A percentile compares a stretch with the other conserved stretches of the same genome.
These are phyloP conservation scores for Paraphoma sp. DNA, from an alignment of 2,329 filamentous ascomycete genomes.

Conservation along the genomic window DNA sequence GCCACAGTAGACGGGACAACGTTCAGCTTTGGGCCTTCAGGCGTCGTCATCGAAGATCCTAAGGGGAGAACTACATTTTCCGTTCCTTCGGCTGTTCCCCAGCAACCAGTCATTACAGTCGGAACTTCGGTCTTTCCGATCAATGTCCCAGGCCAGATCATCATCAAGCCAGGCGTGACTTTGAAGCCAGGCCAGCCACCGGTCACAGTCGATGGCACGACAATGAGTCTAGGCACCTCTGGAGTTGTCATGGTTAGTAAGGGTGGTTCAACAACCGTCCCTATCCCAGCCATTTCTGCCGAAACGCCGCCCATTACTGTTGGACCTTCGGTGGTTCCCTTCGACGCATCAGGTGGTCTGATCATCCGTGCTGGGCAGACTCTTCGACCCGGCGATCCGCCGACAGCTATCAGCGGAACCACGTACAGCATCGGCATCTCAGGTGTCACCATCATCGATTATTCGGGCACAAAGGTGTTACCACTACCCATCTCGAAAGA, in stretches of 20 bases:
- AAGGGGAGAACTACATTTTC: slow-evolving; percentile 9
- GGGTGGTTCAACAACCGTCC: not conserved
- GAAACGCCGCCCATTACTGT: slow-evolving; percentile 2
- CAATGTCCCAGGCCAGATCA: slow-evolving; percentile 14
- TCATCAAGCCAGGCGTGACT: slow-evolving; percentile 22
- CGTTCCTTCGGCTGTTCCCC: not conserved
- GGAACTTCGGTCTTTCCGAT: slow-evolving; percentile 17
- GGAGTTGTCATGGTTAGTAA: slow-evolving; percentile 8
- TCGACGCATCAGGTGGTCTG: slow-evolving; percentile 6
- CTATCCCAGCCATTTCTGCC: not conserved
- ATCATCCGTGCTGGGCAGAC: slow-evolving; percentile 14
- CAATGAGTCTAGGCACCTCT: slow-evolving; percentile 15
- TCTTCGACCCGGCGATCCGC: slow-evolving; percentile 12
- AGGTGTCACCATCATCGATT: slow-evolving; percentile 7
- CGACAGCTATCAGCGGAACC: slow-evolving; percentile 13
- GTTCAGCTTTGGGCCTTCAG: slow-evolving; percentile 15
- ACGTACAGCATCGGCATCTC: slow-evolving; percentile 10
- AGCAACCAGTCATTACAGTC: slow-evolving; percentile 15
- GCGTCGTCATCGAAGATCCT: slow-evolving; percentile 3
- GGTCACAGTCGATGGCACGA: slow-evolving; percentile 12
- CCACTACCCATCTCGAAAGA: slow-evolving; percentile 4
- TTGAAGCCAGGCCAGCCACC: slow-evolving; percentile 11
- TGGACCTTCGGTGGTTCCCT: slow-evolving; percentile 1
- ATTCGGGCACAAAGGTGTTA: slow-evolving; percentile 6
- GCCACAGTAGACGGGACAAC: slow-evolving; percentile 12